phyloP scores from a whole-genome alignment of 768 basidiomycete species.

The Russula compacta region DNA sequence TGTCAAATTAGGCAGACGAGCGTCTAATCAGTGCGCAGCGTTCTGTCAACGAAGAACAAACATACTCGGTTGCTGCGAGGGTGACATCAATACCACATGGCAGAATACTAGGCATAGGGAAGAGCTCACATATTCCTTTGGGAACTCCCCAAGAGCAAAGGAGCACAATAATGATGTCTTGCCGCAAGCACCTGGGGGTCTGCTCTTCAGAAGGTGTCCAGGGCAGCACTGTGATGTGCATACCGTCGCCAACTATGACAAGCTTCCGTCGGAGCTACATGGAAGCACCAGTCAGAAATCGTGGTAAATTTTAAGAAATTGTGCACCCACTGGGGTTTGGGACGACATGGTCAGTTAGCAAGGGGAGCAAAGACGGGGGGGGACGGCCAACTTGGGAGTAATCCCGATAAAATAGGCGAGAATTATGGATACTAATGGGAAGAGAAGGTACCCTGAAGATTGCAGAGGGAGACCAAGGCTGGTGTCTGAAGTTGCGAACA shows the following conservation, averaged over 20 bases:
- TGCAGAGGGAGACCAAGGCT: not conserved
- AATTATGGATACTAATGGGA: slow-evolving; percentile 2
- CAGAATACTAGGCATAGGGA: not conserved
- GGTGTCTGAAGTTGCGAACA: slow-evolving; percentile 5
- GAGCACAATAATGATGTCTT: slow-evolving; percentile 90
- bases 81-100: not conserved
- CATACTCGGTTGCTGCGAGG: slow-evolving; percentile 40
- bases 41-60: slow-evolving; percentile 8
- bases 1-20: slow-evolving; percentile 27
- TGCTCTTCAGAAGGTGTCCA: slow-evolving; percentile 6
- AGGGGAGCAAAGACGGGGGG: not conserved
- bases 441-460: not conserved
- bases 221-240: slow-evolving; percentile 22
- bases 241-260: slow-evolving; percentile 95
- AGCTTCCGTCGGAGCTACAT: slow-evolving; percentile 84
- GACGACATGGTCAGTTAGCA: slow-evolving; percentile 14
- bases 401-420: not conserved
- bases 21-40: slow-evolving; percentile 2
- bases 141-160: slow-evolving; percentile 91
- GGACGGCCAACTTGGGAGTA: not conserved
- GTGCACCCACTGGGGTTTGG: slow-evolving; percentile 16
- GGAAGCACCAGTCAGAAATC: not conserved
- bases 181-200: slow-evolving; percentile 74
- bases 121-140: slow-evolving; percentile 82
- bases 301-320: not conserved